A percentile compares a stretch with the other conserved stretches of the same genome.
These are phyloP conservation scores for Alisma plantagoaquatica DNA, from an alignment of 106 monocot genomes.

Conservation along the genomic window DNA sequence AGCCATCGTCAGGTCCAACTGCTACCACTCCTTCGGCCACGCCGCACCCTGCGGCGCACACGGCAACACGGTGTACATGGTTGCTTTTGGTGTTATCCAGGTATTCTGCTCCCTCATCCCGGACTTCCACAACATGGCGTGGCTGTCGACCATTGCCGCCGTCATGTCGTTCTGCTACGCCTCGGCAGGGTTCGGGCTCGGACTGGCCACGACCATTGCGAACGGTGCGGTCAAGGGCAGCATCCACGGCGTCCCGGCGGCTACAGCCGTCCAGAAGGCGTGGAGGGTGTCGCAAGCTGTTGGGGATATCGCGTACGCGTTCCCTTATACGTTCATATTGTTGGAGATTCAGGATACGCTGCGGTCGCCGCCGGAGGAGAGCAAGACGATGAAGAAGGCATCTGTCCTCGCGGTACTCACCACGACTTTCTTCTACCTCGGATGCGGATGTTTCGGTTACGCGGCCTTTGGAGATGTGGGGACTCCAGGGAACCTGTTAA, in stretches of 20 bases:
- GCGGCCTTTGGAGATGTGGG: slow-evolving; percentile 70
- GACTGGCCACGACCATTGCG: slow-evolving; percentile 61
- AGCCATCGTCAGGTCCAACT: too few species aligned
- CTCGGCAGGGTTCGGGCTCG: slow-evolving; percentile 52
- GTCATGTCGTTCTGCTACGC: slow-evolving; percentile 77
- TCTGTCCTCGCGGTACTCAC: slow-evolving; percentile 39
- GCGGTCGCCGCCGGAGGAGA: too few species aligned
- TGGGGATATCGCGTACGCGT: slow-evolving; percentile 75
- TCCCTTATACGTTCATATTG: slow-evolving; percentile 54
- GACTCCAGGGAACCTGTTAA: slow-evolving; percentile 75
- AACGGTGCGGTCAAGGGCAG: slow-evolving; percentile 58
- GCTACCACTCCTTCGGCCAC: slow-evolving; percentile 8
- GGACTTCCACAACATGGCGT: slow-evolving; percentile 61
- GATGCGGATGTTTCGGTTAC: too few species aligned
- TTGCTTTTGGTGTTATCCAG: too few species aligned
- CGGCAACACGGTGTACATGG: too few species aligned
- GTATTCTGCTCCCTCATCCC: slow-evolving; percentile 61
- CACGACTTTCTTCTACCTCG: slow-evolving; percentile 83
- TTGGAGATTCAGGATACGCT: slow-evolving; percentile 82
- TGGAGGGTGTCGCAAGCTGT: slow-evolving; percentile 65
- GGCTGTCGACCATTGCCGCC: slow-evolving; percentile 61
- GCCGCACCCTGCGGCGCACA: neutral
- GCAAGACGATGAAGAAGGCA: slow-evolving; percentile 83
- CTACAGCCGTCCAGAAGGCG: slow-evolving; percentile 37
- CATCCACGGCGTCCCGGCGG: slow-evolving; percentile 36